Evolutionary conservation across 495 filamentous ascomycete species (phyloP).

Genomic region (Aspergillus nanangensis): DNA sequence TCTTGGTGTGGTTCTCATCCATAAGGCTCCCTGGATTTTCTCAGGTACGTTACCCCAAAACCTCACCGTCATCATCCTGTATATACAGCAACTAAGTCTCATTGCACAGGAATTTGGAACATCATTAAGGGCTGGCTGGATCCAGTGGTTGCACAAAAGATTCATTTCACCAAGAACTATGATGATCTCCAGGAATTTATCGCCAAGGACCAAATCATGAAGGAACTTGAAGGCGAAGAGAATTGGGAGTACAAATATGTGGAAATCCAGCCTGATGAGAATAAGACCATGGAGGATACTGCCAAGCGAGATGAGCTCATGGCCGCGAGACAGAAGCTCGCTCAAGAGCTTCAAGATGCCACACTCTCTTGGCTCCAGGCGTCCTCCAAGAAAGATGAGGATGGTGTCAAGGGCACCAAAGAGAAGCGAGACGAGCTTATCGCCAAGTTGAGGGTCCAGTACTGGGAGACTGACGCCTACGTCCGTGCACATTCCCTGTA

Average conservation of each 20-base stretch:
- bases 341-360: slow-evolving; percentile 63
- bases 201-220: slow-evolving; percentile 61
- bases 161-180: slow-evolving; percentile 85
- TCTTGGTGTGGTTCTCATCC: slow-evolving; percentile 87
- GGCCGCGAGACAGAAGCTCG: slow-evolving; percentile 52
- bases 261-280: slow-evolving; percentile 67
- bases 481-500: slow-evolving; percentile 68
- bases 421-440: slow-evolving; percentile 57
- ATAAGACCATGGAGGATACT: slow-evolving; percentile 64
- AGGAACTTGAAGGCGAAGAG: slow-evolving; percentile 78
- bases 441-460: slow-evolving; percentile 61
- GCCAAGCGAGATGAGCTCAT: slow-evolving; percentile 58
- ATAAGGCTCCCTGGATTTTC: slow-evolving; percentile 97
- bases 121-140: slow-evolving; percentile 96
- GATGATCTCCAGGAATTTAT: slow-evolving; percentile 79
- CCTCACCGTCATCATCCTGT: background rate
- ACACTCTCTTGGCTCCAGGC: slow-evolving; percentile 66
- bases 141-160: slow-evolving; percentile 89
- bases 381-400: slow-evolving; percentile 42
- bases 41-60: slow-evolving; percentile 55
- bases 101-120: slow-evolving; percentile 64
- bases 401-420: slow-evolving; percentile 41
- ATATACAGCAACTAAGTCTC: background rate
- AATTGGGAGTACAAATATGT: slow-evolving; percentile 75
- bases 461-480: slow-evolving; percentile 82